Conservation (phyloP, 2,329 filamentous ascomycete species). For the Aspergillus flavus region DNA sequence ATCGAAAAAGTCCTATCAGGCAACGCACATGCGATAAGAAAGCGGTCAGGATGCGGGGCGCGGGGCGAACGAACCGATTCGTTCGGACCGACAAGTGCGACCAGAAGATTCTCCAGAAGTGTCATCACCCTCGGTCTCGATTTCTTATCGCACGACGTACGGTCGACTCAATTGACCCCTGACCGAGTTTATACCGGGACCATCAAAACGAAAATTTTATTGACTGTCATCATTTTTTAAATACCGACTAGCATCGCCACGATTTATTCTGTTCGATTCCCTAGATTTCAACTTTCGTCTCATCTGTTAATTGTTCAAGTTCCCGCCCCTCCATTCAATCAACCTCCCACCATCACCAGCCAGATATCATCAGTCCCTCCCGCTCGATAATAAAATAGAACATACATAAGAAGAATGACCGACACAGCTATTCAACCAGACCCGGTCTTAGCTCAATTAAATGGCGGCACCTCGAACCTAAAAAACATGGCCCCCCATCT, state of each 20-base stretch:
- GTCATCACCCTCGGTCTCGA: not conserved
- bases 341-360: not conserved
- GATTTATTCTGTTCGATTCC: not conserved
- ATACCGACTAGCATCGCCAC: not conserved
- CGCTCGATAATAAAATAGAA: not conserved
- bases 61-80: not conserved
- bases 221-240: not conserved
- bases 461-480: slow-evolving; percentile 6
- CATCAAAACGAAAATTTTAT: not conserved
- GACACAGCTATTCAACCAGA: not conserved
- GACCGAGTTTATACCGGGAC: not conserved
- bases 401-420: not conserved
- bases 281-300: not conserved
- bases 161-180: not conserved
- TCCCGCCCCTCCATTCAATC: not conserved
- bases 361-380: not conserved
- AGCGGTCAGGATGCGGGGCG: slow-evolving; percentile 4
- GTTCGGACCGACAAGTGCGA: not conserved
- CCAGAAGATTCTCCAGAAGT: slow-evolving; percentile 4
- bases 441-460: slow-evolving; percentile 5
- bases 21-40: slow-evolving; percentile 11
- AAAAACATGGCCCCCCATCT: not conserved
- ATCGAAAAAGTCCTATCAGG: not conserved
- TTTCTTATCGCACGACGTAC: not conserved
- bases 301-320: not conserved